phyloP scores from a whole-genome alignment of 1,284 basidiomycete genomes.

The Cutaneotrichosporon sp. region DNA sequence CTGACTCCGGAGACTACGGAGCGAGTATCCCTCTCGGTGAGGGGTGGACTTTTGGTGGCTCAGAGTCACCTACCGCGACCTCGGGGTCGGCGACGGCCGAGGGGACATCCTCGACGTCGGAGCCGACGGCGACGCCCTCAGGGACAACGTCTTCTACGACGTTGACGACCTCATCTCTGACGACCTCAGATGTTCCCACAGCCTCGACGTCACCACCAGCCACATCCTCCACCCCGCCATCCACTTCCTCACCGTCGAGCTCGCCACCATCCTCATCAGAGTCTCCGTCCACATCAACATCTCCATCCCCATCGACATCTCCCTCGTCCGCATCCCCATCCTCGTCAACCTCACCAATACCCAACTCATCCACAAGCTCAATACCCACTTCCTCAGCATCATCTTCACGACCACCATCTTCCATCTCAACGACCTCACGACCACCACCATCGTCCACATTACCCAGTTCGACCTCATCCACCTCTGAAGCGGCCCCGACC shows the following conservation, averaged over 20 bases:
- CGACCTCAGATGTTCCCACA: not conserved
- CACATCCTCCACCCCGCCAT: not conserved
- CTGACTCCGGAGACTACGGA: slow-evolving; percentile 1
- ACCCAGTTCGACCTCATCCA: not conserved
- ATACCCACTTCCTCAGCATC: not conserved
- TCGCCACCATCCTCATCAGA: not conserved
- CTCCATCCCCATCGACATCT: not conserved
- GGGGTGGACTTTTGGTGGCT: slow-evolving; percentile 1
- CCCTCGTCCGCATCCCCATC: not conserved
- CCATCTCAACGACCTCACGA: not conserved
- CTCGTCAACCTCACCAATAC: not conserved
- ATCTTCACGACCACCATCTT: not conserved
- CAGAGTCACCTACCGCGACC: not conserved
- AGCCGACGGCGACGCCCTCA: not conserved
- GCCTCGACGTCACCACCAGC: not conserved
- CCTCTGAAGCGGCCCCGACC: not conserved
- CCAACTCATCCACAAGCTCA: not conserved
- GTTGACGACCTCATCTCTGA: not conserved
- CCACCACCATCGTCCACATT: not conserved
- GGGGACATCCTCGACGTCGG: not conserved
- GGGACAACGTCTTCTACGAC: not conserved
- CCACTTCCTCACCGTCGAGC: not conserved
- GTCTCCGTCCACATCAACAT: not conserved
- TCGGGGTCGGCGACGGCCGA: not conserved
- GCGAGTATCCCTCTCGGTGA: slow-evolving; percentile 7